Evolutionary conservation across 257 asterid genomes (phyloP).

Genomic region (Solanum pennellii): DNA sequence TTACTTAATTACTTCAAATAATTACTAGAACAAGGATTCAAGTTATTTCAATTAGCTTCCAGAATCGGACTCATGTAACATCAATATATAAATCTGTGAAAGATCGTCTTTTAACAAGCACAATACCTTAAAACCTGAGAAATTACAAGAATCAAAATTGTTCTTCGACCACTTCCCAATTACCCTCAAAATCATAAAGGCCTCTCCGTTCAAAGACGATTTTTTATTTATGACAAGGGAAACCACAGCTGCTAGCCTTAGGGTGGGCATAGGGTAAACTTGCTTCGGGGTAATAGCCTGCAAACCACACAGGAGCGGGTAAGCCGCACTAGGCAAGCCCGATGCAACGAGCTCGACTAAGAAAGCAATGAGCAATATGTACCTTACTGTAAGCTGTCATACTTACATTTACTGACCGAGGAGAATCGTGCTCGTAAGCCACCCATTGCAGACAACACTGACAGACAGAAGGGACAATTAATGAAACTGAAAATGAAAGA

Average conservation of each 20-base stretch:
- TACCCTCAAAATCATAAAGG: not conserved
- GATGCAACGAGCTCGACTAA: not conserved
- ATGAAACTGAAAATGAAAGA: not conserved
- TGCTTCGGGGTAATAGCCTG: not conserved
- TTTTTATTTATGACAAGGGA: not conserved
- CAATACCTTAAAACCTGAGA: not conserved
- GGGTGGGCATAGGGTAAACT: not conserved
- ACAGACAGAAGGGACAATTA: not conserved
- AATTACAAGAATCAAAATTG: not conserved
- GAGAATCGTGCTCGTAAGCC: constrained; percentile 32
- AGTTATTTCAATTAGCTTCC: not conserved
- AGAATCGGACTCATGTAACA: not conserved
- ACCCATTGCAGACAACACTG: constrained; percentile 37
- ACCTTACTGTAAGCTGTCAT: not conserved
- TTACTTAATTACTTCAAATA: not conserved
- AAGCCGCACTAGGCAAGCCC: not conserved
- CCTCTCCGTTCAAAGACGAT: not conserved
- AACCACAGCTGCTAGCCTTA: not conserved
- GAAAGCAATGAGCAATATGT: not conserved
- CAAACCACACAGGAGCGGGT: not conserved
- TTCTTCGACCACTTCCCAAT: not conserved
- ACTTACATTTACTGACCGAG: constrained; percentile 23
- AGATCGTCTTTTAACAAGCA: not conserved
- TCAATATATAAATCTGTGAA: not conserved
- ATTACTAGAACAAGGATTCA: not conserved